phyloP scores from a whole-genome alignment of 1,139 yeast genomes.

The Lodderomyces orthopsilosis region DNA sequence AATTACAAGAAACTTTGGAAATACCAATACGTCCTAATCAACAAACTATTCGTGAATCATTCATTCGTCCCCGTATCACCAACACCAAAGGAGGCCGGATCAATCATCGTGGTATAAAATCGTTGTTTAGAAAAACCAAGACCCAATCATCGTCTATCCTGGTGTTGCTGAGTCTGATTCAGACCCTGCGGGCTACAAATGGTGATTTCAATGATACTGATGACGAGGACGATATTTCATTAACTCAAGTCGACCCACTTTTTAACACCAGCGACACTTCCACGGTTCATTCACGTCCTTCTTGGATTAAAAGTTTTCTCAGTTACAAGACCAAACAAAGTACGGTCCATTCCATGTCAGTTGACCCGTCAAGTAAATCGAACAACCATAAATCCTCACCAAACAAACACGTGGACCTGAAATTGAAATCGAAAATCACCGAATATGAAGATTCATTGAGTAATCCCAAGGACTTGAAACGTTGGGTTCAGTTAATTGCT shows the following conservation, averaged over 20 bases:
- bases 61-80: slow-evolving; percentile 1
- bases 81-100: background rate
- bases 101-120: background rate
- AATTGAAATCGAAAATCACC: slow-evolving; percentile 19
- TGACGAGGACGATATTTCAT: slow-evolving; percentile 2
- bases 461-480: slow-evolving; percentile 22
- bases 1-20: slow-evolving; percentile 12
- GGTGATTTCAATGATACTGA: background rate
- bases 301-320: slow-evolving; percentile 20
- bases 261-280: slow-evolving; percentile 2
- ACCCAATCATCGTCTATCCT: background rate
- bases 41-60: slow-evolving; percentile 12
- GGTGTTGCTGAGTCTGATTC: slow-evolving; percentile 1
- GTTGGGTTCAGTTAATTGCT: slow-evolving; percentile 27
- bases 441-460: slow-evolving; percentile 23
- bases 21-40: slow-evolving; percentile 14
- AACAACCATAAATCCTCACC: slow-evolving; percentile 1
- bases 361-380: background rate
- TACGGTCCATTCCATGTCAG: background rate
- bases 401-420: background rate
- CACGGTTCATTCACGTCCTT: slow-evolving; percentile 13
- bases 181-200: background rate
- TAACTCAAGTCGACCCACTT: background rate
- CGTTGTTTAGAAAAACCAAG: background rate
- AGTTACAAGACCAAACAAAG: background rate